Evolutionary conservation across 1,139 yeast genomes (phyloP).

Genomic region (Taphrina pruni): DNA sequence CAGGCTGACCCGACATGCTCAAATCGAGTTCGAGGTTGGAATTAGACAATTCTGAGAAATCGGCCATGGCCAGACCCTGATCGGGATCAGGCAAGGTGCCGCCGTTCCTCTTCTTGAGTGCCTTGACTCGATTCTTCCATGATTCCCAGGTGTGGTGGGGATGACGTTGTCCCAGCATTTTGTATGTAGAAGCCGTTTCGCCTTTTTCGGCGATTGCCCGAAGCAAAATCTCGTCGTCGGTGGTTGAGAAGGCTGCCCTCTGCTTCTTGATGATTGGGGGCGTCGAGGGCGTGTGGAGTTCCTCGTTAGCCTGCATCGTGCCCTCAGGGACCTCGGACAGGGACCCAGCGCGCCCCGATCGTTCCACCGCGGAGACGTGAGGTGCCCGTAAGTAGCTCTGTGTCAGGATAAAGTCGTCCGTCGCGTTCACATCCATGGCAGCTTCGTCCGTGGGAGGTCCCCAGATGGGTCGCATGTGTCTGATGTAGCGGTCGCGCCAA

Average conservation of each 20-base stretch:
- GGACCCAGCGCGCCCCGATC: conserved; percentile 1
- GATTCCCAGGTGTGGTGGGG: conserved; percentile 40
- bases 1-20: conserved; percentile 2
- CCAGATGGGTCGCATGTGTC: conserved; percentile 33
- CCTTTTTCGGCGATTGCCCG: conserved; percentile 25
- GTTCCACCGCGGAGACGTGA: conserved; percentile 19
- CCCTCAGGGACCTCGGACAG: conserved; percentile 6
- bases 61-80: not conserved
- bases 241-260: conserved; percentile 30
- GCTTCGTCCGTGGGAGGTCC: conserved; percentile 20
- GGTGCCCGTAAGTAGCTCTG: conserved; percentile 30
- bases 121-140: conserved; percentile 40
- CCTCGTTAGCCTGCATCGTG: conserved; percentile 1
- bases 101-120: conserved; percentile 23
- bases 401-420: conserved; percentile 21
- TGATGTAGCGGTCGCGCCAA: conserved; percentile 40
- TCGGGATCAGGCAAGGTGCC: conserved; percentile 23
- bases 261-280: conserved; percentile 7
- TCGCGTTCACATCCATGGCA: conserved; percentile 22
- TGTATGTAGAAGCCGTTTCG: conserved; percentile 28
- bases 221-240: conserved; percentile 33
- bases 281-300: conserved; percentile 18
- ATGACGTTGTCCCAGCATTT: conserved; percentile 20
- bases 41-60: conserved; percentile 13
- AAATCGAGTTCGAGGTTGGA: not conserved